A percentile compares a stretch with the other conserved stretches of the same genome.
These are phyloP conservation scores for Phialophora macrospora DNA, from an alignment of 2,329 filamentous ascomycete species.

Conservation along the genomic window DNA sequence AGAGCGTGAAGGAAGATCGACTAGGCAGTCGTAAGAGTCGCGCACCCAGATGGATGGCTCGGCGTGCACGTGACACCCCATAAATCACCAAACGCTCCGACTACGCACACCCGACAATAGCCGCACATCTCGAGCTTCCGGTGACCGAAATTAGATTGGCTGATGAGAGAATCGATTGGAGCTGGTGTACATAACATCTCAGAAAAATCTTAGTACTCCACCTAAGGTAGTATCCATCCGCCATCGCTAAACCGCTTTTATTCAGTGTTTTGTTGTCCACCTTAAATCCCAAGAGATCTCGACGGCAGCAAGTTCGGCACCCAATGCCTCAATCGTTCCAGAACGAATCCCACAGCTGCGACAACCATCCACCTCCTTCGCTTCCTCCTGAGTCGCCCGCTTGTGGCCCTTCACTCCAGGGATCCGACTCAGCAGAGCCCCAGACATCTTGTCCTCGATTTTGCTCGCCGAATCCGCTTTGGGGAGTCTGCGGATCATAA, in stretches of 20 bases:
- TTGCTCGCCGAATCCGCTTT: slow-evolving; percentile 32
- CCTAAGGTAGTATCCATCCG: not conserved
- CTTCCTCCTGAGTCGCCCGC: slow-evolving; percentile 38
- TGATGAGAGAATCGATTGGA: not conserved
- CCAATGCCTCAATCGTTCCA: slow-evolving; percentile 14
- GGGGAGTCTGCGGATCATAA: slow-evolving; percentile 42
- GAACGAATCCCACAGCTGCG: slow-evolving; percentile 38
- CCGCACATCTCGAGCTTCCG: not conserved
- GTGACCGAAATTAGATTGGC: not conserved
- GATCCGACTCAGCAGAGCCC: slow-evolving; percentile 43
- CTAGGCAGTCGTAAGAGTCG: not conserved
- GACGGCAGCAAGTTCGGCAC: not conserved
- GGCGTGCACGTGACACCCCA: not conserved
- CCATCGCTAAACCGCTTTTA: not conserved
- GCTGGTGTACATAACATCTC: not conserved
- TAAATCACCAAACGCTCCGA: not conserved
- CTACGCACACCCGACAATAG: not conserved
- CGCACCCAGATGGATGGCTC: not conserved
- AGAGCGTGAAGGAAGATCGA: not conserved
- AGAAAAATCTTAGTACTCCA: not conserved
- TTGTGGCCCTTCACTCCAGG: slow-evolving; percentile 40
- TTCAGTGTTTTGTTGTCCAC: not conserved
- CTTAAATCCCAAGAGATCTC: not conserved
- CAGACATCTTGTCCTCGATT: slow-evolving; percentile 43
- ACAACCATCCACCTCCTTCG: slow-evolving; percentile 42